These are phyloP conservation scores for Rhodotorula sp. DNA, from an alignment of 1,284 basidiomycete genomes.

Conservation along the genomic window DNA sequence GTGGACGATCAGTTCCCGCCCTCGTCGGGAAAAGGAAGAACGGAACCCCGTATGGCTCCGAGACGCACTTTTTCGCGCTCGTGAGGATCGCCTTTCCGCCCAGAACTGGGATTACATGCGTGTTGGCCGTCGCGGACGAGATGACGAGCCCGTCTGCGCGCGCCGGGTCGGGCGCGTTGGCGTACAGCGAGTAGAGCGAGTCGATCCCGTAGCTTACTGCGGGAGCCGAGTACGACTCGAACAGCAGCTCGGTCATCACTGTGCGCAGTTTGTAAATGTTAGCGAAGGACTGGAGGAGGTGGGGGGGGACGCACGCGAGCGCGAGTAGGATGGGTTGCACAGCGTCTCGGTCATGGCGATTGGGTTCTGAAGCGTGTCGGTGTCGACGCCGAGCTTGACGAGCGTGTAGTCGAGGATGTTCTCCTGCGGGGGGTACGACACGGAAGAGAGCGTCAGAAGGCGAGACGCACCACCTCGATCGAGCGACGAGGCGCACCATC, in stretches of 20 bases:
- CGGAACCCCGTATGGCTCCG: background rate
- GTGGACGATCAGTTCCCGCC: background rate
- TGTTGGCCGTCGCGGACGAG: constrained; percentile 81
- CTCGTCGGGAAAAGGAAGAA: background rate
- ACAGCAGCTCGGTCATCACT: constrained; percentile 95
- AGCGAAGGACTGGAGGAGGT: background rate
- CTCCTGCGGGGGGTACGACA: constrained; percentile 65
- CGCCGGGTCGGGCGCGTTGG: constrained; percentile 61
- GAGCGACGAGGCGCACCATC: constrained; percentile 63
- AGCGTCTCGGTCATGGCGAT: constrained; percentile 92
- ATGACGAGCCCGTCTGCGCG: constrained; percentile 74
- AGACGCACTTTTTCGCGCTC: constrained; percentile 73
- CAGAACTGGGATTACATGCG: constrained; percentile 82
- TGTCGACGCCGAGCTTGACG: constrained; percentile 71
- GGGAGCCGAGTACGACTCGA: constrained; percentile 89
- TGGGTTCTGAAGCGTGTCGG: constrained; percentile 69
- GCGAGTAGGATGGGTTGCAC: constrained; percentile 84
- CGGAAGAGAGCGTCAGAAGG: constrained; percentile 3
- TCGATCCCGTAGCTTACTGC: constrained; percentile 87
- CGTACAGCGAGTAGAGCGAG: constrained; percentile 85
- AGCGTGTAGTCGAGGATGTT: constrained; percentile 91
- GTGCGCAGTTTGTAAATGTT: background rate
- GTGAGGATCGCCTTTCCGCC: constrained; percentile 76
- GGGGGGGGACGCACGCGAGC: constrained; percentile 51
- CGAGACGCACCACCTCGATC: background rate